Evolutionary conservation across 179 eudicot species (phyloP).

Genomic region (Heliamphora pulchella): DNA sequence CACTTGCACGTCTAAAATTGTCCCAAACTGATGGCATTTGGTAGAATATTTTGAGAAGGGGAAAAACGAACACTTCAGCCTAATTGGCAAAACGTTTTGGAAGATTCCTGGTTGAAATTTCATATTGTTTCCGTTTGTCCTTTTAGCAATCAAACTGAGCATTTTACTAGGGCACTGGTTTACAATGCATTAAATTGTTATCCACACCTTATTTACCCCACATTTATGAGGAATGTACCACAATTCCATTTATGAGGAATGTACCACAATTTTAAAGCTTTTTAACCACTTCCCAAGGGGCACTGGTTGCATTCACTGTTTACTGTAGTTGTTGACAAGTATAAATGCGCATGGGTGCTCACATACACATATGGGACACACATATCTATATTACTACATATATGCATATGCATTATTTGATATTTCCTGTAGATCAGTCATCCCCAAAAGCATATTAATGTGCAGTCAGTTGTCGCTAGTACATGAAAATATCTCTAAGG

Average conservation of each 20-base stretch:
- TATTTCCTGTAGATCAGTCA: not conserved
- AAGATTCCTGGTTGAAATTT: too few relatives aligned
- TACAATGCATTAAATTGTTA: too few relatives aligned
- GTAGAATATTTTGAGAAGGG: too few relatives aligned
- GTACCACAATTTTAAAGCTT: too few relatives aligned
- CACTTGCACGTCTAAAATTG: not conserved
- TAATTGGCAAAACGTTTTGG: not conserved
- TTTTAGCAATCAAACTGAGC: not conserved
- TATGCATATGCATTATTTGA: not conserved
- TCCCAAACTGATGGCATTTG: not conserved
- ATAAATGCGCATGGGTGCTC: not conserved
- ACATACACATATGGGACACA: not conserved
- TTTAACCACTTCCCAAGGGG: too few relatives aligned
- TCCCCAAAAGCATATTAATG: not conserved
- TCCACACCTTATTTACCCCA: too few relatives aligned
- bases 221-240: too few relatives aligned
- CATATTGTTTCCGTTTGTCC: not conserved
- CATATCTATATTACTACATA: not conserved
- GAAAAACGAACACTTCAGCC: not conserved
- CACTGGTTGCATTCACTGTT: not conserved
- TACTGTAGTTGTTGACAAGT: not conserved
- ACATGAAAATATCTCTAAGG: not conserved
- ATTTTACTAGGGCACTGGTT: too few relatives aligned
- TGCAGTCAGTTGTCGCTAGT: not conserved
- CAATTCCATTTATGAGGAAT: too few relatives aligned